Conservation (phyloP, 192 early-diverging fungal genomes). For the Haplosporangium gracile region DNA sequence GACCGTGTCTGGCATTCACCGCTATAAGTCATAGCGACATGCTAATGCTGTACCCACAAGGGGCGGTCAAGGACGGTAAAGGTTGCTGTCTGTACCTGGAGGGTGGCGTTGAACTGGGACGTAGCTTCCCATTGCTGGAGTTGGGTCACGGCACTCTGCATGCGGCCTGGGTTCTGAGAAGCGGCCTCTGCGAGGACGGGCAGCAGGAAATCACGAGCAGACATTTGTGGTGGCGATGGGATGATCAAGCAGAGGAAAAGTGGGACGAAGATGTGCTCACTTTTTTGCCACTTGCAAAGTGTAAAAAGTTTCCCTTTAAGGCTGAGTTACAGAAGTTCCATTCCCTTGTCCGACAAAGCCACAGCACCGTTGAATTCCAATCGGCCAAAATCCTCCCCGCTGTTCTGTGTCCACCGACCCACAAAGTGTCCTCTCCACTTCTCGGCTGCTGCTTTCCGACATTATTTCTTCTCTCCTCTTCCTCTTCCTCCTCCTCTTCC, state of each 20-base stretch:
- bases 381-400: neutral
- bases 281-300: neutral
- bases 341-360: neutral
- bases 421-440: neutral
- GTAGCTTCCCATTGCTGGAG: slow-evolving; percentile 80
- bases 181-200: slow-evolving; percentile 71
- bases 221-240: slow-evolving; percentile 29
- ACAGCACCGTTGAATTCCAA: slow-evolving; percentile 9
- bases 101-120: slow-evolving; percentile 77
- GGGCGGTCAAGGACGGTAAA: neutral
- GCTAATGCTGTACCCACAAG: neutral
- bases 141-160: slow-evolving; percentile 74
- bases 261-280: neutral
- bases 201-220: slow-evolving; percentile 62
- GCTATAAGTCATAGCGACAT: neutral
- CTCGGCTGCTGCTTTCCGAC: neutral
- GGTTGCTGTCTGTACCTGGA: slow-evolving; percentile 64
- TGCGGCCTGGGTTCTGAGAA: slow-evolving; percentile 73
- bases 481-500: neutral
- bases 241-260: neutral
- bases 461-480: neutral
- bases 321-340: neutral
- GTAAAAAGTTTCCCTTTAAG: neutral
- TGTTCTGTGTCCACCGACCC: neutral
- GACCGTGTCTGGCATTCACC: neutral